phyloP scores from a whole-genome alignment of 2,329 filamentous ascomycete genomes.

The Arthrobotrys conoides region DNA sequence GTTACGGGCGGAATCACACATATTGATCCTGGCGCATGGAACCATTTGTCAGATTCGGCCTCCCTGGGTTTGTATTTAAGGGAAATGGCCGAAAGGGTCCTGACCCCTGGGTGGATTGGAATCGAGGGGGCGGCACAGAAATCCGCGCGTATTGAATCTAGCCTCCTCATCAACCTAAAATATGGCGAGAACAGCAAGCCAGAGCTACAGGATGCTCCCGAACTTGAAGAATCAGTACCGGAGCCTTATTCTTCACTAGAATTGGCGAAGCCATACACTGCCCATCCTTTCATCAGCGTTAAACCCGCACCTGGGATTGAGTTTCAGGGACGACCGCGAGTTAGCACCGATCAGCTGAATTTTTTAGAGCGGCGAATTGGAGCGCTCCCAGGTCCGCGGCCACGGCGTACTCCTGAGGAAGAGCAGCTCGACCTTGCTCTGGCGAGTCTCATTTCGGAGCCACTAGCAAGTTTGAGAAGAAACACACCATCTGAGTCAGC shows the following conservation, averaged over 20 bases:
- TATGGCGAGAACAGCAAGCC: no score
- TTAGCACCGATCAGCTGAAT: neutral
- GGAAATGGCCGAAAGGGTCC: slow-evolving; percentile 26
- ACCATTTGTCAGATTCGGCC: neutral
- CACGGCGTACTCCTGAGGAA: neutral
- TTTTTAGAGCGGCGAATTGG: neutral
- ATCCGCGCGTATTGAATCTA: neutral
- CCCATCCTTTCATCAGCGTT: neutral
- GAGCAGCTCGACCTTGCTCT: neutral
- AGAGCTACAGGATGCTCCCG: no score
- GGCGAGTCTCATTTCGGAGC: neutral
- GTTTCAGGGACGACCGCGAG: neutral
- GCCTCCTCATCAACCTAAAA: no score
- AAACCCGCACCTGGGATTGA: neutral
- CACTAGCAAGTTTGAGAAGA: neutral
- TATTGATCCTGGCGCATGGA: slow-evolving; percentile 23
- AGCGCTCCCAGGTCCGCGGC: neutral
- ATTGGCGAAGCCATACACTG: neutral
- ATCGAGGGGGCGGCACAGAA: neutral
- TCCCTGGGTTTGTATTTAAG: neutral
- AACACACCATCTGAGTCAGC: neutral
- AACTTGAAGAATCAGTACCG: no score
- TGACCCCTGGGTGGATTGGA: neutral
- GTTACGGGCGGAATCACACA: slow-evolving; percentile 17
- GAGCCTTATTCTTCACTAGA: slow-evolving; percentile 4